Evolutionary conservation across 2,329 filamentous ascomycete genomes (phyloP), one percentile per base, ranked within the genome.

Genomic region (Neurospora sp.): DNA sequence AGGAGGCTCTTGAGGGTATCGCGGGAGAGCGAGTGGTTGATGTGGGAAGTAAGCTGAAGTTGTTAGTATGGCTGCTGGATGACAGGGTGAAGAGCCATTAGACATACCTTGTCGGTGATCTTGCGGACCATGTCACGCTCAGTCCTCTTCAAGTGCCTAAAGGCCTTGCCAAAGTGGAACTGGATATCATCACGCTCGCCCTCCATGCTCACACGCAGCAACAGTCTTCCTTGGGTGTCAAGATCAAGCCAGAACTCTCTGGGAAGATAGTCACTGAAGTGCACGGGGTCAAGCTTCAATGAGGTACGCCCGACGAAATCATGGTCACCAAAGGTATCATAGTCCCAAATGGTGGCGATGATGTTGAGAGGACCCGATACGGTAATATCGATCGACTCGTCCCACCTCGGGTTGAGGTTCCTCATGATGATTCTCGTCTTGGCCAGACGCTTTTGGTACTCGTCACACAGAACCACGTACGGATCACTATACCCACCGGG

Each of bases 51-150:
- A 67, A 99, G 89, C 92, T 95, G 70, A n/a, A 8, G 8, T 8
- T 37, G 71, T 75, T 40, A 75, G 69, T 52, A 40, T 15, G 12
- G 23, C 65, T 46, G 17, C 0, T 52, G 12, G 12, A 28, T 67
- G 2, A 4, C 19, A 5, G 10, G 10, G 69, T 77, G 70, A 75
- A 70, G 33, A 52, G 36, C 15, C 10, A 23, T n/a, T 38, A 40
- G 33, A 68, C 84, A 73, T 83, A 93, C 92, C 89, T 99, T 99
- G 82, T 98, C 96, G 8, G 96, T 98, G 77, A 98, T 96, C 81
- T 94, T 96, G 72, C 96, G 89, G 69, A 96, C 97, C 96, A 99
- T 99, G 79, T 99, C 96, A 76, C 95, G 88, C 82, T 99, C 95
- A 0, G 95, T 97, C 74, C 96, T 89, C 84, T 98, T 98, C 75